A percentile compares a stretch with the other conserved stretches of the same genome.
Conservation (phyloP, 2,329 filamentous ascomycete species). For the Teratosphaeria pseudoeucalypti region DNA sequence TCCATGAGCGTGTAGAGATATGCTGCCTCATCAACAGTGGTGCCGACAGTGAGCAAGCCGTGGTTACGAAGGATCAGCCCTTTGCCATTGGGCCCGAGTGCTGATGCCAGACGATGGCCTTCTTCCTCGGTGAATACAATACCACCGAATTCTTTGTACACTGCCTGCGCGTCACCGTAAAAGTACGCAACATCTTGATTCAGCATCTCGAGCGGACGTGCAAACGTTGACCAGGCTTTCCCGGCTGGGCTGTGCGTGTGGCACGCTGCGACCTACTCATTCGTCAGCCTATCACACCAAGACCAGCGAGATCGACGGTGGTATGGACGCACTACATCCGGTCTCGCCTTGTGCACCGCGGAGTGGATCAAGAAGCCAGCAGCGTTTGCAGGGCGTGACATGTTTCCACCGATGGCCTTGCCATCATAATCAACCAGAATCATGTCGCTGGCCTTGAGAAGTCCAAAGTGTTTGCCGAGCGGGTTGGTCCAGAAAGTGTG, state of each 20-base stretch:
- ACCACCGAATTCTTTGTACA: conserved; percentile 54
- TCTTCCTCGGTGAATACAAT: conserved; percentile 55
- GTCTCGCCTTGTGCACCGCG: conserved; percentile 56
- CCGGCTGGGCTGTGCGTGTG: conserved; percentile 59
- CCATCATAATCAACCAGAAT: conserved; percentile 55
- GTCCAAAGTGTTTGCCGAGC: conserved; percentile 54
- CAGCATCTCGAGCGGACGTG: conserved; percentile 56
- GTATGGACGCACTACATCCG: conserved; percentile 48
- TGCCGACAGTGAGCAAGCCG: conserved; percentile 59
- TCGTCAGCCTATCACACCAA: neutral
- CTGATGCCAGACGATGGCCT: conserved; percentile 51
- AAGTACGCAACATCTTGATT: conserved; percentile 58
- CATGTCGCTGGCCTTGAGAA: conserved; percentile 56
- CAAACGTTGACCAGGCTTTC: conserved; percentile 59
- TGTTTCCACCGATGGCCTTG: conserved; percentile 54
- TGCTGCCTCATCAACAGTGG: conserved; percentile 58
- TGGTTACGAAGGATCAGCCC: conserved; percentile 61
- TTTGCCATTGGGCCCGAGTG: conserved; percentile 52
- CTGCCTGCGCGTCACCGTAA: conserved; percentile 51
- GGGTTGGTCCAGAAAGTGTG: conserved; percentile 61
- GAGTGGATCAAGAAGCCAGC: conserved; percentile 62
- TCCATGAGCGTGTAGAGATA: conserved; percentile 62
- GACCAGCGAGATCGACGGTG: neutral
- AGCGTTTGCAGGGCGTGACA: conserved; percentile 50
- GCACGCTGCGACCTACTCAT: conserved; percentile 50